Conservation (phyloP, 2,329 filamentous ascomycete species). For the Tolypocladium pustulatum region DNA sequence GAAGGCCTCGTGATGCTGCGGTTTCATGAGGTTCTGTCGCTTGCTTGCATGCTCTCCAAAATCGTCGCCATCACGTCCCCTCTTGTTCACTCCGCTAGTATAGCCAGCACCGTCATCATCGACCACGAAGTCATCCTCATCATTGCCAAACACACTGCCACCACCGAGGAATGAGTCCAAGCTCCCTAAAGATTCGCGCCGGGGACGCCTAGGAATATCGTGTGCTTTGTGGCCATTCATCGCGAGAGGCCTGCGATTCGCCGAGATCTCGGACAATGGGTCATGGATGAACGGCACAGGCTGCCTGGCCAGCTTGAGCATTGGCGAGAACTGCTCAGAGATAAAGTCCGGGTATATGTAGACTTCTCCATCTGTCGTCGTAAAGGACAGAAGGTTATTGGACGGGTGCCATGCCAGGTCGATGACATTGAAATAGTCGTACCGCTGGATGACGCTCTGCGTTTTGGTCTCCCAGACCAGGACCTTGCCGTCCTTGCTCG, state of each 20-base stretch:
- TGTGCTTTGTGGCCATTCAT: slow-evolving; percentile 44
- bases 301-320: slow-evolving; percentile 52
- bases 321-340: slow-evolving; percentile 42
- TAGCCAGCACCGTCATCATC: slow-evolving; percentile 96
- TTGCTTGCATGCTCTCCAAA: slow-evolving; percentile 34
- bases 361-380: slow-evolving; percentile 83
- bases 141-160: slow-evolving; percentile 39
- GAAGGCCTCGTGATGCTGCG: slow-evolving; percentile 72
- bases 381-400: slow-evolving; percentile 83
- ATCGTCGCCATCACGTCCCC: slow-evolving; percentile 40
- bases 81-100: slow-evolving; percentile 45
- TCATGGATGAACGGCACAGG: slow-evolving; percentile 82
- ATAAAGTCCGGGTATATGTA: slow-evolving; percentile 75
- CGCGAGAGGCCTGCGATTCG: slow-evolving; percentile 46
- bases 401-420: slow-evolving; percentile 85
- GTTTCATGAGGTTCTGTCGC: slow-evolving; percentile 38
- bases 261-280: slow-evolving; percentile 57
- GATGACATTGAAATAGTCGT: slow-evolving; percentile 75
- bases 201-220: slow-evolving; percentile 34
- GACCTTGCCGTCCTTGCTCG: slow-evolving; percentile 57
- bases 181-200: slow-evolving; percentile 60
- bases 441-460: slow-evolving; percentile 67
- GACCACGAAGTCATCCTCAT: slow-evolving; percentile 74
- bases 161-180: slow-evolving; percentile 72
- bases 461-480: slow-evolving; percentile 84